Evolutionary conservation across 768 basidiomycete species (phyloP).

Genomic region (Amyloporia xantha): DNA sequence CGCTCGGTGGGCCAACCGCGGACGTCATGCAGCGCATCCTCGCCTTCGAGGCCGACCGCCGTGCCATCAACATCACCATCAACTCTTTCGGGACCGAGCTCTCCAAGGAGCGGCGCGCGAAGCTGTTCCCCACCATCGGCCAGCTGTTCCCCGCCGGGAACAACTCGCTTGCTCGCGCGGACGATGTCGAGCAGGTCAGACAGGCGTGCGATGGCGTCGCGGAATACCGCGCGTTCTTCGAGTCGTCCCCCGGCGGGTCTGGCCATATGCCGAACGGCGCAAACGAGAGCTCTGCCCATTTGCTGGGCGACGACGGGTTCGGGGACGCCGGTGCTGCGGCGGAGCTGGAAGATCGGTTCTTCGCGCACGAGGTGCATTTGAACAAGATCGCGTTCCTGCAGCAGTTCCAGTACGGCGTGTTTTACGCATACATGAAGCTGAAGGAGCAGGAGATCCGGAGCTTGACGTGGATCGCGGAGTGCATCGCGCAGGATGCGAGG

Average conservation of each 20-base stretch:
- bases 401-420: slow-evolving; percentile 93
- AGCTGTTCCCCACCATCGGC: slow-evolving; percentile 91
- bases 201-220: slow-evolving; percentile 78
- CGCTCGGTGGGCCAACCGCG: slow-evolving; percentile 77
- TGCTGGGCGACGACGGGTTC: slow-evolving; percentile 23
- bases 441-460: slow-evolving; percentile 90
- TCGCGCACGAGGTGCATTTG: slow-evolving; percentile 84
- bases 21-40: slow-evolving; percentile 92
- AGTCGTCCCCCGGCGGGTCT: slow-evolving; percentile 32
- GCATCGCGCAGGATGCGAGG: slow-evolving; percentile 94
- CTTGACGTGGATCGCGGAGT: slow-evolving; percentile 93
- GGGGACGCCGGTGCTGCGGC: slow-evolving; percentile 41
- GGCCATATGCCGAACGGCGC: slow-evolving; percentile 26
- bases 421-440: slow-evolving; percentile 87
- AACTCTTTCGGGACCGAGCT: slow-evolving; percentile 97
- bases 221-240: slow-evolving; percentile 91
- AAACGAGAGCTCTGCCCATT: slow-evolving; percentile 22
- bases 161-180: slow-evolving; percentile 87
- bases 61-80: slow-evolving; percentile 97
- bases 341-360: slow-evolving; percentile 90
- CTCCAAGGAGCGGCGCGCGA: slow-evolving; percentile 89
- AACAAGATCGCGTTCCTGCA: slow-evolving; percentile 96
- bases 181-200: slow-evolving; percentile 92
- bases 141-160: slow-evolving; percentile 94
- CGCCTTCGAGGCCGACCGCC: slow-evolving; percentile 93